Evolutionary conservation across 2,329 filamentous ascomycete species (phyloP).

Genomic region (Fusarium metavorans): DNA sequence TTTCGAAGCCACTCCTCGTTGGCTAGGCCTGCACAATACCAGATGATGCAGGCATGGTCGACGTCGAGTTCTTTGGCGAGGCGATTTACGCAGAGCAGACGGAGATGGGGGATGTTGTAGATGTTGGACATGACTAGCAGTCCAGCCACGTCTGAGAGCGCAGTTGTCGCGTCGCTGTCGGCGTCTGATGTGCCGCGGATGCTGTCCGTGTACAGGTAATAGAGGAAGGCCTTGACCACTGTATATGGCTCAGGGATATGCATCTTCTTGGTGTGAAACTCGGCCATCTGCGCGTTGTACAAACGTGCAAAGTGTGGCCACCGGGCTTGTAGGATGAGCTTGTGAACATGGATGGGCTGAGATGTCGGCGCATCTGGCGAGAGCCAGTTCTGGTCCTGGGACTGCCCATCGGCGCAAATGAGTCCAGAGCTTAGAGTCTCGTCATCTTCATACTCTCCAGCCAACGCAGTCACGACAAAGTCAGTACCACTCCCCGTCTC

Average conservation of each 20-base stretch:
- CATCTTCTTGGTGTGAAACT: conserved; percentile 97
- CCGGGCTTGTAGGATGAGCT: conserved; percentile 90
- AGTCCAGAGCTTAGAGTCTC: conserved; percentile 68
- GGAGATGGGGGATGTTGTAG: conserved; percentile 95
- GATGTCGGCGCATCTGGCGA: conserved; percentile 75
- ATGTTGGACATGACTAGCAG: conserved; percentile 98
- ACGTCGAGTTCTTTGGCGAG: conserved; percentile 92
- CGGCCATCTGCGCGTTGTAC: conserved; percentile 94
- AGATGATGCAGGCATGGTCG: conserved; percentile 93
- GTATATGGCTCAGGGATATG: conserved; percentile 97
- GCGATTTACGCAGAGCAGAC: conserved; percentile 90
- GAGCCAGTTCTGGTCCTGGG: conserved; percentile 66
- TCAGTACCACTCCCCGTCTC: conserved; percentile 89
- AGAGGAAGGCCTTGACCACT: conserved; percentile 93
- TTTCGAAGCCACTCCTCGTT: conserved; percentile 94
- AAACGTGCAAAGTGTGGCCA: conserved; percentile 97
- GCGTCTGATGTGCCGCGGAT: conserved; percentile 70
- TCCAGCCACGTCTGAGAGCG: conserved; percentile 88
- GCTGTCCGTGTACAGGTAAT: conserved; percentile 96
- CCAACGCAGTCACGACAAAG: conserved; percentile 89
- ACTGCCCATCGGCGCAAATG: conserved; percentile 58
- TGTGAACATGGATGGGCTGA: conserved; percentile 91
- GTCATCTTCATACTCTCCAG: conserved; percentile 80
- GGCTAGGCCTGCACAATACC: conserved; percentile 91
- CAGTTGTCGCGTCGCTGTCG: conserved; percentile 78